Evolutionary conservation across 164 flowering plant species (phyloP).

Genomic region (Paratinospora sagittata): DNA sequence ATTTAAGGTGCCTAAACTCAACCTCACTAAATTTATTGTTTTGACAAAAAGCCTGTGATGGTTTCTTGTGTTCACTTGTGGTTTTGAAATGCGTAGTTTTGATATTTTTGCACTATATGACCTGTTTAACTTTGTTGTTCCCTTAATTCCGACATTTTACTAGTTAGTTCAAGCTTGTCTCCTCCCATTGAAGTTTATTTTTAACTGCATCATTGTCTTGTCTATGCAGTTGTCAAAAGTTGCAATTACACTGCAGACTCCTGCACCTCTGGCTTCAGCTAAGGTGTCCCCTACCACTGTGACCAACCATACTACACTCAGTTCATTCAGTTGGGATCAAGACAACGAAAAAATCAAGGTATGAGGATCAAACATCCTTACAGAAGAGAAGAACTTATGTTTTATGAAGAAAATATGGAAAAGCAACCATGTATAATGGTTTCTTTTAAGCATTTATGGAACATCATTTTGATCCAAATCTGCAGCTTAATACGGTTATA

Average conservation of each 20-base stretch:
- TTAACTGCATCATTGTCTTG: neutral
- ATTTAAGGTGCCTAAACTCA: no score
- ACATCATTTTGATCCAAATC: neutral
- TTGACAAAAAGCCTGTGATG: neutral
- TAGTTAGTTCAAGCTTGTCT: neutral
- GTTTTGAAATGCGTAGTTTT: neutral
- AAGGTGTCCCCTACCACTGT: slow-evolving; percentile 33
- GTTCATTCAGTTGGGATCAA: slow-evolving; percentile 96
- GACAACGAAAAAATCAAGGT: slow-evolving; percentile 91
- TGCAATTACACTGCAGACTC: slow-evolving; percentile 20
- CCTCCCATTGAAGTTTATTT: neutral
- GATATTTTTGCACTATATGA: neutral
- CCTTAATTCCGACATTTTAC: neutral
- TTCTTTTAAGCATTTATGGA: neutral
- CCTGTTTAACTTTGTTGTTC: neutral
- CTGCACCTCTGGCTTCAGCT: slow-evolving; percentile 23
- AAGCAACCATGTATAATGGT: neutral
- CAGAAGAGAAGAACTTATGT: neutral
- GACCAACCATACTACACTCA: slow-evolving; percentile 47
- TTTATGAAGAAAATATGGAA: neutral
- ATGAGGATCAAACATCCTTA: neutral
- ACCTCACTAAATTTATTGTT: no score
- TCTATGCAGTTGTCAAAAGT: slow-evolving; percentile 40
- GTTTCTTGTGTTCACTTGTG: neutral
- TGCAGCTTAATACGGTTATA: neutral